Base-by-base conservation (phyloP, 1,284 basidiomycete genomes). In the Peniophora sp. region DNA sequence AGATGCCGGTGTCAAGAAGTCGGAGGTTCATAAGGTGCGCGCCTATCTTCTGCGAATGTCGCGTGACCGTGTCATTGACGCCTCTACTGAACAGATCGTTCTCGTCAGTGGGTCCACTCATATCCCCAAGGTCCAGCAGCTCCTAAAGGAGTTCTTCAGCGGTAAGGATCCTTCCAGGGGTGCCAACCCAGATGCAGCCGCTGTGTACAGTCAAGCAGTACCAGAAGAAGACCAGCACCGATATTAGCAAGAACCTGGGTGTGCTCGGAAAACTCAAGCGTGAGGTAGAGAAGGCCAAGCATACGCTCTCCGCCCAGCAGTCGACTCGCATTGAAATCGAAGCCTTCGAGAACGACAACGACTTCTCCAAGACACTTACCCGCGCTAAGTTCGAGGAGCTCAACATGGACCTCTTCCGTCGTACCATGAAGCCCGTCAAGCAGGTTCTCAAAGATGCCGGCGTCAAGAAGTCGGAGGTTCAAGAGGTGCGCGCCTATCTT, bases 351-450 rank as follows among this genome's bases (percentile, higher is more conserved):
- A 83, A 79, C 62, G 96, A 96, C 62, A 93, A 97, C 64, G 96
- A 99, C 75, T 92, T 98, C 65, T 91, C 92, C 36, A 95, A 97
- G 79, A 92, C 93, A 14, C 81, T 98, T 42, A 98, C 96, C 54
- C 85, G 95, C 54, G 94, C 96, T 74, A 98, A 97, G 75, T 98
- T 99, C 66, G 96, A 98, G 72, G 95, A 98, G 71, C 78, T 98
- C 62, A 97, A 97, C 84, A 89, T 97, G 76, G 95, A 99, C 64
- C 84, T 98, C 48, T 98, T 99, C 90, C 83, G 93, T 64, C 95
- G 95, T 83, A 98, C 96, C 44, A 93, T 98, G 91, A 96, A 95
- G 80, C 96, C 96, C 59, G 96, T 98, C 58, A 94, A 97, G 73
- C 94, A 97, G 72, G 96, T 98, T 34, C 79, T 98, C 64, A 97